Base-by-base conservation (phyloP, 148 eudicot species). In the Heliamphora exappendiculata region DNA sequence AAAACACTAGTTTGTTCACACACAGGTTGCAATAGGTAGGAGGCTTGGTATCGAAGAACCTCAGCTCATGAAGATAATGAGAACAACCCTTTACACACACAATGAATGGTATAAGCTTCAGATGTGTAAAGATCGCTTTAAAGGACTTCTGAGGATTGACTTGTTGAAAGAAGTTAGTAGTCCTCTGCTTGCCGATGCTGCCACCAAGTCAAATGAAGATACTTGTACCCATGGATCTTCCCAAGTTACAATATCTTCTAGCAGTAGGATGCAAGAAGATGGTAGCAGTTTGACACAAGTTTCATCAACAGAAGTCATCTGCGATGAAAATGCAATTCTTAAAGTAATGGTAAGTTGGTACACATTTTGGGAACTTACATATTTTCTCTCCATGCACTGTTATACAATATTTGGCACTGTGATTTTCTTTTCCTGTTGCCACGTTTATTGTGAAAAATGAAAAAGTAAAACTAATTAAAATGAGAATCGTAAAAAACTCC, bases 41-140 rank as follows among this genome's bases (percentile, higher is more conserved):
- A 89, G 90, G 81, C 86, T 92, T 74, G 96, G 93, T 20, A 84
- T 91, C 53, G 93, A 89, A 82, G 96, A 95, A 86, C 98, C 97
- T 54, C 88, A 85, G 80, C 93, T 92, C 50, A 87, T 91, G 94
- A 91, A 86, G 87, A 82, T 92, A 34, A 86, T 92, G 82, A 90
- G 91, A 85, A 86, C 94, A 7, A 85, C 87, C 20, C 86, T 91
- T 65, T 76, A 89, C 75, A 85, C 94, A 4, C 97, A 95, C 64
- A 84, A 50, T 64, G 98, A 92, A 80, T 95, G 92, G 97, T 92
- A 91, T 75, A 91, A 95, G 80, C 89, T 91, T 66, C 97, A 95
- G 70, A 95, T 88, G 97, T 89, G 96, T 74, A 91, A 92, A 72
- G 97, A 92, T 71, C 89, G 82, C 11, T 95, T 95, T 91, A 94